Base-by-base conservation (phyloP, 345 rosid species). In the Citropsis articulata region DNA sequence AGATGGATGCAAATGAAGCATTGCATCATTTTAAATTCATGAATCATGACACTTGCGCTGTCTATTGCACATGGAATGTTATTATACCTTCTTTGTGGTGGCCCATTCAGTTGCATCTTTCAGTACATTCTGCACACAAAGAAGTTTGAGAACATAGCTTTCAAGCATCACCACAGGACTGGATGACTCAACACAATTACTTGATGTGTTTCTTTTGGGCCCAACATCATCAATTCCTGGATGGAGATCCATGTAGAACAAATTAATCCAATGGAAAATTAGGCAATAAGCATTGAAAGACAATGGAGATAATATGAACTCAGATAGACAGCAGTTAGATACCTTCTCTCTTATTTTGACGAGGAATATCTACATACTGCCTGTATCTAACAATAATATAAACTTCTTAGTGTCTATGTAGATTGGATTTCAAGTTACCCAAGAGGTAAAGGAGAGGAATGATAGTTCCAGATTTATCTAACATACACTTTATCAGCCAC, bases 91-190 rank as follows among this genome's bases (percentile, higher is more conserved):
- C 36, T 73, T 36, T 55, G 25, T 3, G 53, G 50, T 70, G 71
- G 30, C 77, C 40, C 7, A 21, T 2, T 28, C 64, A 30, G 68
- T 22, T 63, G 68, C 68, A 38, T 64, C 73, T 61, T 72, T 75
- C 6, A 36, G 27, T 50, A 55, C 73, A 63, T 79, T 79, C 79
- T 86, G 85, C 63, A 83, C 76, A 72, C 87, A 84, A 69, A 84
- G 82, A 61, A 87, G 81, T 78, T 89, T 84, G 75, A 87, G 79
- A 68, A 81, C 87, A 76, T 69, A 84, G 79, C 86, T 81, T 83
- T 88, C 89, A 40, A 86, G 82, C 90, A 84, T 84, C 86, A 88
- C 75, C 64, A 81, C 78, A 55, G 81, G 81, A 45, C 83, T 71
- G 67, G 84, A 84, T 79, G 86, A 78, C 62, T 82, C 75, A 24